Base-by-base conservation (phyloP, 192 early-diverging fungal genomes). In the Irineochytrium annulatum region DNA sequence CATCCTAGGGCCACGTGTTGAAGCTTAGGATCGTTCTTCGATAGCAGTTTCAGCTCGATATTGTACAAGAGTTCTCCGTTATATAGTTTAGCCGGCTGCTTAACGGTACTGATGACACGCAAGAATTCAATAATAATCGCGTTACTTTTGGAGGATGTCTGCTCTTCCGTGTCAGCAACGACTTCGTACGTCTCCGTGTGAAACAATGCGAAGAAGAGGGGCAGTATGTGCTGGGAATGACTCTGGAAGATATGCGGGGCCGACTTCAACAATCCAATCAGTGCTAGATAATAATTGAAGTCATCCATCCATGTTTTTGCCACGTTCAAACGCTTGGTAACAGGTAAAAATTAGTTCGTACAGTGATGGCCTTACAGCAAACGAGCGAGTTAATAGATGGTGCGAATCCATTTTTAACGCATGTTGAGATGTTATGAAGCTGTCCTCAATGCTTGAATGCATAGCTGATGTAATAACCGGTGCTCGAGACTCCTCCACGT, bases 1-100 rank as follows among this genome's bases (percentile, higher is more conserved):
- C 93, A 95, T 35, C 91, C 87, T 0, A 98, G 73, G 2, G 93
- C 90, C 1, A 78, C 63, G 28, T 75, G 67, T 74, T 99, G 97
- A 3, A 94, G 46, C 34, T 80, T 75, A 16, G 69, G 74, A 72
- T 97, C 94, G 52, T 90, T 91, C 11, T 87, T 89, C 2, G 85
- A 72, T 32, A 99, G 78, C 27, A 97, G 67, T 20, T 82, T 76
- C 56, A 94, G 65, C 52, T 84, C 91, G 19, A 82, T 62, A n/a
- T 71, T 61, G 46, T 86, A 78, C 16, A 94, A 55, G 27, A 77
- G 67, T 16, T 65, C 43, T 14, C 77, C 58, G 37, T 82, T 73
- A 58, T 77, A 74, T 0, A 87, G 61, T 26, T 65, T 66, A 48
- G 73, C 65, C 3, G 88, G 86, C 31, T 86, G 83, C 34, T 75